Base-by-base conservation (phyloP, 345 rosid genomes). In the Garcia nutans region DNA sequence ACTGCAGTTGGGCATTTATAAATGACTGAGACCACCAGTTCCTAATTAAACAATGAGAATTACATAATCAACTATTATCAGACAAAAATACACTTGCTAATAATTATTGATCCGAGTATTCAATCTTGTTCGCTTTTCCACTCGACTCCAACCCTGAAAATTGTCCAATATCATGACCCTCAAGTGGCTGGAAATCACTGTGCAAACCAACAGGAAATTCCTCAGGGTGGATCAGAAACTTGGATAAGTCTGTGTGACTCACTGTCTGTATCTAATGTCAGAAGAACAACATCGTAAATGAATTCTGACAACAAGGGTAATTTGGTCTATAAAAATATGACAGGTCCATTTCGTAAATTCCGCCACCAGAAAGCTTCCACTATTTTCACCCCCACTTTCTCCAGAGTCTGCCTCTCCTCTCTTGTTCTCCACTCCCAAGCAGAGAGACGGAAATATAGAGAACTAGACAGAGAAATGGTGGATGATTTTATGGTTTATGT, bases 121-220 rank as follows among this genome's bases (percentile, higher is more conserved):
- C 16, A 10, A 77, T 59, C 65, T 79, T 69, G 45, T 73, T 74
- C 19, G 76, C 78, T 49, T 82, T 78, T 67, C 17, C 79, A 55
- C 17, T 56, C 6, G 85, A 64, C 50, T 83, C 82, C 76, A 86
- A 54, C 70, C 89, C 92, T 1, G 88, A 86, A 77, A 93, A 93
- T 74, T 87, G 99, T 26, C 99, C 97, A 42, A 95, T 91, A 73
- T 94, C 92, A 72, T 89, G 91, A 1, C 93, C 91, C 63, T 77
- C 68, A 26, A 88, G 86, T 50, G 87, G 76, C 72, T 73, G 80
- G 76, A 86, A 86, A 70, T 89, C 92, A 1, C 85, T 82, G 61
- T 90, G 84, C 65, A 94, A 82, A 65, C 96, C 95, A 41, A 92
- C 68, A 0, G 89, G 86, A 83, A 90, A 92, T 72, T 91, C 93